A percentile compares a stretch with the other conserved stretches of the same genome.
Conservation (phyloP, 306 rosid species). For the Luffa acutangula region DNA sequence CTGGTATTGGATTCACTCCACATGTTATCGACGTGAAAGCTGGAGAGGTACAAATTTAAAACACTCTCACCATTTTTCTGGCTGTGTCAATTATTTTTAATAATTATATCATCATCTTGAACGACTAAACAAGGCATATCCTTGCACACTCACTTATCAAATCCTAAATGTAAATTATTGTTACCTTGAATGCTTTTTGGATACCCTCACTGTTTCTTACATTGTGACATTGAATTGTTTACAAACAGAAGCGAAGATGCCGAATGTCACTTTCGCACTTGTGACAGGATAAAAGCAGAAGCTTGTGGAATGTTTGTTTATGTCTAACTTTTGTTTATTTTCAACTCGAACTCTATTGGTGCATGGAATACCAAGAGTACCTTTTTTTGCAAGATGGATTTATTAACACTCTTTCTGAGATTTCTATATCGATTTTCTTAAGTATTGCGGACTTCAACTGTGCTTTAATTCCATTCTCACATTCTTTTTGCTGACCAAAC, state of each 20-base stretch:
- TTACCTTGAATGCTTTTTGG: neutral
- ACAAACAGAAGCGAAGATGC: neutral
- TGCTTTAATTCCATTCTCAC: neutral
- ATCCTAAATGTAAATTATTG: neutral
- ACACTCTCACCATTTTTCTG: neutral
- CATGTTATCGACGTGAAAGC: conserved; percentile 60
- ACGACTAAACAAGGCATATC: neutral
- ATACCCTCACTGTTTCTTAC: neutral
- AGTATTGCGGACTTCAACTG: neutral
- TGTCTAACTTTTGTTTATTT: neutral
- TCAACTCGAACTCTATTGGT: neutral
- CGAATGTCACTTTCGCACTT: neutral
- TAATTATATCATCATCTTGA: neutral
- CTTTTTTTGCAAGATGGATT: neutral
- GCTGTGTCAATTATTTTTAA: neutral
- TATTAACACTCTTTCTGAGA: neutral
- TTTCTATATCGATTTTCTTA: neutral
- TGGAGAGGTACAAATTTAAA: conserved; percentile 49
- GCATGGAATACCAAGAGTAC: neutral
- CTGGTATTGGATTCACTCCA: conserved; percentile 30
- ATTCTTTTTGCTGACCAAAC: neutral
- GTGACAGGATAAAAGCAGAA: neutral
- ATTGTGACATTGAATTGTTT: neutral
- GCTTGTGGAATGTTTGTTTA: neutral
- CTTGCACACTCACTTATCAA: neutral